Evolutionary conservation across 2,329 filamentous ascomycete genomes (phyloP).

Genomic region (Colletotrichum higginsianum): DNA sequence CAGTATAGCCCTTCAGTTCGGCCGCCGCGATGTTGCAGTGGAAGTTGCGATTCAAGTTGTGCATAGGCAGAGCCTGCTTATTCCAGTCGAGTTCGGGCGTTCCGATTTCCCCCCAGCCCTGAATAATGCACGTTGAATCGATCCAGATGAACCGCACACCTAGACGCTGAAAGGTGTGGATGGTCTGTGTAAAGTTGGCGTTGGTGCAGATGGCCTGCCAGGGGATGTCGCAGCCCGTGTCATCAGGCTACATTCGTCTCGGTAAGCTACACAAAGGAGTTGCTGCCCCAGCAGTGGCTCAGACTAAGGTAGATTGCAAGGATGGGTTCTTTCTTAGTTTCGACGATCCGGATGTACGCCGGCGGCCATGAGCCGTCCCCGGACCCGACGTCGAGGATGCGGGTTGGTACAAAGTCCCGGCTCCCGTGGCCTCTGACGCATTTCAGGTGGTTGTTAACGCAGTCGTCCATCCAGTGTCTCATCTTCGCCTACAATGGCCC

Average conservation of each 20-base stretch:
- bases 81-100: slow-evolving; percentile 31
- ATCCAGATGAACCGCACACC: slow-evolving; percentile 47
- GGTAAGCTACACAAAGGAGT: slow-evolving; percentile 23
- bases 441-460: slow-evolving; percentile 23
- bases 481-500: slow-evolving; percentile 1
- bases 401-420: slow-evolving; percentile 31
- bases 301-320: slow-evolving; percentile 35
- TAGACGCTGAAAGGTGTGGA: slow-evolving; percentile 37
- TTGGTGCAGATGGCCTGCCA: slow-evolving; percentile 18
- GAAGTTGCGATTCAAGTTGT: slow-evolving; percentile 34
- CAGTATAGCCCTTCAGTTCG: slow-evolving; percentile 20
- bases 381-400: slow-evolving; percentile 39
- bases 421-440: slow-evolving; percentile 25
- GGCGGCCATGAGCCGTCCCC: background rate
- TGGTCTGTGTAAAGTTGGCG: slow-evolving; percentile 44
- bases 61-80: slow-evolving; percentile 39
- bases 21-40: slow-evolving; percentile 43
- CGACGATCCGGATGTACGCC: slow-evolving; percentile 16
- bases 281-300: slow-evolving; percentile 46
- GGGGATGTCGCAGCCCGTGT: slow-evolving; percentile 15
- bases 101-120: slow-evolving; percentile 22
- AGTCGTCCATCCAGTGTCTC: slow-evolving; percentile 31
- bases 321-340: background rate
- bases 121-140: slow-evolving; percentile 48
- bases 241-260: slow-evolving; percentile 10